A percentile compares a stretch with the other conserved stretches of the same genome.
Evolutionary conservation across 768 basidiomycete genomes (phyloP).

Genomic region (Pleurotus salmoneostramineus): DNA sequence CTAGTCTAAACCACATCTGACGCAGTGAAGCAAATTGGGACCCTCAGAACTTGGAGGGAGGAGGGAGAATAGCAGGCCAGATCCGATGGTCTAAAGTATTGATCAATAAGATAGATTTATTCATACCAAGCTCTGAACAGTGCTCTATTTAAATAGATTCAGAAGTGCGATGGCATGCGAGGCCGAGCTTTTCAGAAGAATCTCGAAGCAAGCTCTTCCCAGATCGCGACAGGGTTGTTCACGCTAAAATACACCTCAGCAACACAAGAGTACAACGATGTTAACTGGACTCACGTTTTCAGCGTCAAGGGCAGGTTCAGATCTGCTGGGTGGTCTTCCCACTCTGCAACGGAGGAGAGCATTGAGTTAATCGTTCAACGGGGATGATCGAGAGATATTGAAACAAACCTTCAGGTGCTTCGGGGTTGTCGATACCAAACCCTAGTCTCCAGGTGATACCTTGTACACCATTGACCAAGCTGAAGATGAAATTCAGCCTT

Average conservation of each 20-base stretch:
- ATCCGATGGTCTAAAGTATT: no score
- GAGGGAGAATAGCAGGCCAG: no score
- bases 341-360: conserved; percentile 32
- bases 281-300: conserved; percentile 35
- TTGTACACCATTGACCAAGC: conserved; percentile 50
- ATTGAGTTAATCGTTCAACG: not conserved
- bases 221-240: conserved; percentile 53
- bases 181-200: conserved; percentile 10
- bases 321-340: conserved; percentile 54
- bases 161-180: no score
- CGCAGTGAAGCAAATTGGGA: no score
- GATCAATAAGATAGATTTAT: no score
- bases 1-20: no score
- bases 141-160: no score
- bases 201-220: conserved; percentile 39
- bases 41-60: no score
- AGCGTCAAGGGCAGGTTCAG: conserved; percentile 47
- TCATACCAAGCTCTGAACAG: no score
- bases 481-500: conserved; percentile 13
- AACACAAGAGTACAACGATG: no score
- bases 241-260: conserved; percentile 27
- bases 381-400: not conserved
- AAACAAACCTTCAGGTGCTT: conserved; percentile 50
- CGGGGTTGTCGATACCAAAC: conserved; percentile 48
- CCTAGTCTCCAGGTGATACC: conserved; percentile 63